phyloP scores from a whole-genome alignment of 2,329 filamentous ascomycete species.

The Sporothrix inflata region DNA sequence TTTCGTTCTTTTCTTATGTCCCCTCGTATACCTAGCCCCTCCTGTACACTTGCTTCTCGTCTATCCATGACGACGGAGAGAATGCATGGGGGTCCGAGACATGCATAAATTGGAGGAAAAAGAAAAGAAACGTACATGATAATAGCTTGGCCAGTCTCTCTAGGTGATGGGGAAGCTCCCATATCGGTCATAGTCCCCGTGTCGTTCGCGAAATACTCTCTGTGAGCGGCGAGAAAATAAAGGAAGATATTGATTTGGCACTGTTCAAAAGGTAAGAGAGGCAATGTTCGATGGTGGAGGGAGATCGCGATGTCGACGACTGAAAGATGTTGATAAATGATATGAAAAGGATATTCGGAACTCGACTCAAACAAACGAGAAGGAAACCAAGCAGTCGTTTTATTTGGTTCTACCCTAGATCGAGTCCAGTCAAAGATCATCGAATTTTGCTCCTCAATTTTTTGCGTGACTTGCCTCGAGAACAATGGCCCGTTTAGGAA shows the following conservation, averaged over 20 bases:
- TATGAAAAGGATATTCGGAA: not conserved
- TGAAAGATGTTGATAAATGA: not conserved
- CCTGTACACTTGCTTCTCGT: not conserved
- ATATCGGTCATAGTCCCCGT: not conserved
- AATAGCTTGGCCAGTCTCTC: not conserved
- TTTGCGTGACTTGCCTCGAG: not conserved
- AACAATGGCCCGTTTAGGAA: not conserved
- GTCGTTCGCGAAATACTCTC: not conserved
- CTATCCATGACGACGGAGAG: not conserved
- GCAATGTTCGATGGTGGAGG: not conserved
- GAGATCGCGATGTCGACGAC: not conserved
- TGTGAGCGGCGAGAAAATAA: not conserved
- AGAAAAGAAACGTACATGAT: not conserved
- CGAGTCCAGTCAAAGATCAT: not conserved
- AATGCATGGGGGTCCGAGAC: not conserved
- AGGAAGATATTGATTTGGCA: not conserved
- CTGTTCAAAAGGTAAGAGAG: not conserved
- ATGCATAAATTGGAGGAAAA: not conserved
- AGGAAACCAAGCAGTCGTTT: not conserved
- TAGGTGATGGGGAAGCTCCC: not conserved
- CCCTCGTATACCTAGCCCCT: not conserved
- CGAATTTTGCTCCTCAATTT: not conserved
- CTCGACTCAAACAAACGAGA: not conserved
- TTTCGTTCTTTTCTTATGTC: not conserved
- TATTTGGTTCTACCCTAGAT: not conserved